Base-by-base conservation (phyloP, 2,329 filamentous ascomycete species). In the Didymella lethalis region DNA sequence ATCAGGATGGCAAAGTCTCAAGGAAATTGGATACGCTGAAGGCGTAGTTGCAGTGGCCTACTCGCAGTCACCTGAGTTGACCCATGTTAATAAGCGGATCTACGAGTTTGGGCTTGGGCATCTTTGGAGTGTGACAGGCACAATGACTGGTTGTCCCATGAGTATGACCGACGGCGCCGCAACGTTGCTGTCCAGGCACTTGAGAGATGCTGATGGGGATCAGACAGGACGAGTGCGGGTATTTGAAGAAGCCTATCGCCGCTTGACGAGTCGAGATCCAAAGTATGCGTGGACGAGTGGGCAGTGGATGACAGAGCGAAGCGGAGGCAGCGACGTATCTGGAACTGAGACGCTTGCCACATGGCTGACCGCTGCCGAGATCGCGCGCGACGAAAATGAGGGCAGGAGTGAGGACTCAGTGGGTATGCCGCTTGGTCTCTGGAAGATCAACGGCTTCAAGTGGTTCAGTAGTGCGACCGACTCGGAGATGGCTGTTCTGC, bases 281-380 rank as follows among this genome's bases (percentile, higher is more conserved):
- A 54, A 67, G 0, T 64, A 75, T 18, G 84, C 85, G 0, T 92
- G 89, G 89, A 92, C 88, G 0, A 89, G 85, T 40, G 89, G 89
- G 0, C 89, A 92, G 71, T 92, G 90, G 89, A 91, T 92, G 89
- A 92, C 89, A 0, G 89, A 91, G 66, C 81, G 89, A 2, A 81
- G 83, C 0, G 89, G 89, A 1, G 89, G 89, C 0, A 90, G 87
- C 62, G 89, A 92, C 66, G 87, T 91, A 1, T 86, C 86, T 3
- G 81, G 83, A 36, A 90, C 87, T 0, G 89, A 92, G 74, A 91
- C 89, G 0, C 75, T 84, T 4, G 87, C 88, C 3, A 52, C 34
- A 49, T 28, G 75, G 65, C 52, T 66, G 25, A 58, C 51, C 7
- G 10, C 41, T 2, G 47, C 65, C 14, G 66, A 72, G 45, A 25